Conservation (phyloP, 352 stramenopile genomes). For the Phytophthora lateralis region DNA sequence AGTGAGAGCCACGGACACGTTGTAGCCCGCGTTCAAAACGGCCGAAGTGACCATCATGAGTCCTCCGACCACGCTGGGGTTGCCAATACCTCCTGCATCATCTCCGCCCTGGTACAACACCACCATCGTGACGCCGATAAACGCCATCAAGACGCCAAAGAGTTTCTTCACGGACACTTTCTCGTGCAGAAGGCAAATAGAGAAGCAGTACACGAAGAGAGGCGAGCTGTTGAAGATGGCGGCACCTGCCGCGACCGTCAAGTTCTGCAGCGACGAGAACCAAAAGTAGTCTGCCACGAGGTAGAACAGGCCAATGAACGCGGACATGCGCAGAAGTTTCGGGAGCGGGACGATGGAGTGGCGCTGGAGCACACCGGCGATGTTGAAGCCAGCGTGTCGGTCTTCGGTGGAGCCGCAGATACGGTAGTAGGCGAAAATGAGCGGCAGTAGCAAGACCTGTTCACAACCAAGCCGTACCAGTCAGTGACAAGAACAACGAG, state of each 20-base stretch:
- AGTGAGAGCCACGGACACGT: constrained; percentile 44
- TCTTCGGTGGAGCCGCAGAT: constrained; percentile 27
- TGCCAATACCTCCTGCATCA: constrained; percentile 24
- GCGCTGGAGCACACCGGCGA: constrained; percentile 31
- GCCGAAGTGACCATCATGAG: constrained; percentile 54
- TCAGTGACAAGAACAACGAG: not conserved
- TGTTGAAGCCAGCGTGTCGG: constrained; percentile 17
- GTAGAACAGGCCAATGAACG: constrained; percentile 52
- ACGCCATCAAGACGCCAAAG: constrained; percentile 41
- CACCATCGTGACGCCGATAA: constrained; percentile 49
- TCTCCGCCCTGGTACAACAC: constrained; percentile 47
- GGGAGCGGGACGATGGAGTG: constrained; percentile 41
- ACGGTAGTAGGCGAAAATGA: constrained; percentile 42
- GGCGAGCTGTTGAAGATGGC: constrained; percentile 64
- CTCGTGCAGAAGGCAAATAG: constrained; percentile 57
- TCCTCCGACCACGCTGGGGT: constrained; percentile 41
- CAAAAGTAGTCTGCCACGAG: constrained; percentile 63
- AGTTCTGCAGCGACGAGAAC: constrained; percentile 49
- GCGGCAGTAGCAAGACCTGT: constrained; percentile 39
- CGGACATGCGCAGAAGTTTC: constrained; percentile 34
- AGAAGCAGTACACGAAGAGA: constrained; percentile 72
- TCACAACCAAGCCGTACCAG: not conserved
- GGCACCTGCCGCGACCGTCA: constrained; percentile 50
- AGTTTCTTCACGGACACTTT: constrained; percentile 41
- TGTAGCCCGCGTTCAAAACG: constrained; percentile 50